Conservation (phyloP, 768 basidiomycete genomes). For the Paxillus ammoniavirescens region DNA sequence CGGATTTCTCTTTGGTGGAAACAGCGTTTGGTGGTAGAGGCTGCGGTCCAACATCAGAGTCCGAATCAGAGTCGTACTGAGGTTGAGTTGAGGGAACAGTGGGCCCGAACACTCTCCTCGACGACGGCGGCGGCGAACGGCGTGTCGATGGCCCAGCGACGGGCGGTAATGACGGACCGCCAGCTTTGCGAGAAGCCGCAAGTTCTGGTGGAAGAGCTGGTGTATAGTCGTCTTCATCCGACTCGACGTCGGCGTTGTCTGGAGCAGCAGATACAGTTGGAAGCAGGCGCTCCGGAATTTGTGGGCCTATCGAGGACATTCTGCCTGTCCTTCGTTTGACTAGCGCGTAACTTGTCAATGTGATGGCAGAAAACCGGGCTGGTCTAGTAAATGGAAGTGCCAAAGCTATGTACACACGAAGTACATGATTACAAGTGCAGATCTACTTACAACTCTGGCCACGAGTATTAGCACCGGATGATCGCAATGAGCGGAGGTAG, state of each 20-base stretch:
- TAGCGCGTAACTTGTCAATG: background rate
- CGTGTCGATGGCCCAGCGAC: conserved; percentile 23
- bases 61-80: conserved; percentile 22
- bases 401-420: too few relatives aligned
- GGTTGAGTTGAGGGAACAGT: conserved; percentile 44
- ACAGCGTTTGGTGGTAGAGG: conserved; percentile 55
- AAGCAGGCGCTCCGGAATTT: conserved; percentile 51
- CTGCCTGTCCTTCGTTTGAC: background rate
- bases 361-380: too few relatives aligned
- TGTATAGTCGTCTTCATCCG: conserved; percentile 62
- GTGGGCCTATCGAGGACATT: conserved; percentile 58
- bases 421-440: too few relatives aligned
- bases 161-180: conserved; percentile 24
- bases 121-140: conserved; percentile 15
- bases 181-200: conserved; percentile 39
- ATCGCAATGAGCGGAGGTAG: background rate
- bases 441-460: too few relatives aligned
- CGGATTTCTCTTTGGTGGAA: conserved; percentile 46
- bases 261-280: conserved; percentile 10
- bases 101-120: conserved; percentile 48
- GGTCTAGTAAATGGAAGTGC: too few relatives aligned
- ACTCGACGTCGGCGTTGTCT: conserved; percentile 28
- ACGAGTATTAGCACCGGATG: too few relatives aligned
- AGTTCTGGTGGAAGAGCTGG: conserved; percentile 78
- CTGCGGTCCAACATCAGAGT: conserved; percentile 80